Base-by-base conservation (phyloP, 768 basidiomycete genomes). In the Pleurotus djamor region DNA sequence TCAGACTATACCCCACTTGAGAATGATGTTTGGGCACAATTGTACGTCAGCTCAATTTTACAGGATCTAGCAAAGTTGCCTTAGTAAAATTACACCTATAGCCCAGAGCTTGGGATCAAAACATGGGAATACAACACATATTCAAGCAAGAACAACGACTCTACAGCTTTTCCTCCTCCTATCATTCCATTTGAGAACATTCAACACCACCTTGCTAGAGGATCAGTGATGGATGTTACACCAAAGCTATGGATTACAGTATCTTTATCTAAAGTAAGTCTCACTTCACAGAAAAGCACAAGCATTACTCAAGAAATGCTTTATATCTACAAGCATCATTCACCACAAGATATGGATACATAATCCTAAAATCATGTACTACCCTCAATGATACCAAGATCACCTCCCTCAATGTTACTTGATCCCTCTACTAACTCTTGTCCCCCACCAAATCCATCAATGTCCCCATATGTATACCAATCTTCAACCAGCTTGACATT, bases 191-290 rank as follows among this genome's bases (percentile, higher is more conserved):
- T 68, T 44, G 41, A 62, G 17, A 8, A 59, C 4, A 64, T 68
- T 37, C 37, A 48, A 1, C 67, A 63, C 48, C 64, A 67, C 41
- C 28, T 68, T 14, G 44, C 58, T 0, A 57, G 65, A 1, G 66
- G 66, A 0, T 41, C 35, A 9, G 35, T 67, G 5, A 13, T 34
- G 5, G 52, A 59, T 4, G 63, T 59, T 10, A n/a, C 45, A 0
- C 64, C 62, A 13, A 45, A 32, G 13, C 17, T 67, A 5, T 68
- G 67, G 67, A 65, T 68, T 1, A 68, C 66, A 9, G 55, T 52
- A 13, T 52, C 66, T 7, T 57, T 68, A 41, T 41, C 38, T 7
- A 41, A 41, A 41, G 38, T 41, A 41, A 41, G 7, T 41, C 38
- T 41, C 14, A 41, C 38, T 7, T 41, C 14, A 41, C 38, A 41